Base-by-base conservation (phyloP, 208 protist genomes). In the Trypanosoma vivax region DNA sequence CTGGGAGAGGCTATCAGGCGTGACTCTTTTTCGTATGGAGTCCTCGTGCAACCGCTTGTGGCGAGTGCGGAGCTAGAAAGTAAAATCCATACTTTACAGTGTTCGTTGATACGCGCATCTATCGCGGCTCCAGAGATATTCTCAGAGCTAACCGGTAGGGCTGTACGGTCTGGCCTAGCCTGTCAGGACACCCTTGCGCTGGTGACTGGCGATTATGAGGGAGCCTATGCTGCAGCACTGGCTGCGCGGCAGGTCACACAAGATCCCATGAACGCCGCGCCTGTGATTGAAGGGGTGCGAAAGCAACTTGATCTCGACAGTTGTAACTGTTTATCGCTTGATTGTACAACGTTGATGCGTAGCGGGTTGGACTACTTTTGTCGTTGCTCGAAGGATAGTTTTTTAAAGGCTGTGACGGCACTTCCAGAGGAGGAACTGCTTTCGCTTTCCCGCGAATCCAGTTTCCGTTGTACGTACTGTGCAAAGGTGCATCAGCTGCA, bases 301-400 rank as follows among this genome's bases (percentile, higher is more conserved):
- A 35, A 28, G 10, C 11, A 58, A 24, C 28, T 88, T 3, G 64
- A 64, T 18, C 39, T 84, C 10, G 39, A 48, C 7, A 58, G 73
- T 23, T 57, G 71, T 16, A 16, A 71, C 5, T 14, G 31, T 9
- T 25, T 83, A 5, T 37, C 42, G 0, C 61, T 88, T 7, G 70
- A 74, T 13, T 52, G 50, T 6, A 37, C 53, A 7, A 63, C 63
- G 19, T 35, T 68, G 13, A 51, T 51, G 49, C 80, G 85, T 23
- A 80, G 77, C 21, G 65, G 68, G 25, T 28, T 92, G 1, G 80
- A 92, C 52, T 92, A 86, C 50, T 87, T 88, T 62, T 92, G 85
- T 48, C 78, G 85, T 16, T 92, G 85, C 63, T 76, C 60, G 13
- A 83, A 78, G 41, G 29, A 29, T 5, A 64, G 73, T 41, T 57